Evolutionary conservation across 306 rosid genomes (phyloP).

Genomic region (Glycine tomentella): DNA sequence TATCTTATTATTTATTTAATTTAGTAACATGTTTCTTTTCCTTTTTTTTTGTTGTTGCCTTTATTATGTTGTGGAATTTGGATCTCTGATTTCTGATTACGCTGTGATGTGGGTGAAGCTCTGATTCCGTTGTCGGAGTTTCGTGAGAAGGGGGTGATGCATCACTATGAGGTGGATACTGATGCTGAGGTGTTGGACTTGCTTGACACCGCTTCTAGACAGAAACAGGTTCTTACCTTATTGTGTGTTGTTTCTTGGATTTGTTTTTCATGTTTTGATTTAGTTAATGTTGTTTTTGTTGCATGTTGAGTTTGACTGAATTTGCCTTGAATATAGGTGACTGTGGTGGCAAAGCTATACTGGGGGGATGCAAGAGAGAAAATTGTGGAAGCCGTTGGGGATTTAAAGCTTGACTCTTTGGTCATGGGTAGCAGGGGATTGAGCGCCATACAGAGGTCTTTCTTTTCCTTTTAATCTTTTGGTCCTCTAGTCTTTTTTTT

Average conservation of each 20-base stretch:
- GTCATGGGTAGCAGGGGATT: slow-evolving; percentile 68
- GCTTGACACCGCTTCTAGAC: slow-evolving; percentile 53
- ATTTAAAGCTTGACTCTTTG: slow-evolving; percentile 50
- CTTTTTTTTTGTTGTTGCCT: too few species aligned
- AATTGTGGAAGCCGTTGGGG: slow-evolving; percentile 48
- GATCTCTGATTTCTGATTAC: slow-evolving; percentile 18
- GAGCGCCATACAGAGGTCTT: slow-evolving; percentile 60
- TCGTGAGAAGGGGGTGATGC: slow-evolving; percentile 55
- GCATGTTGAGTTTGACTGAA: too few species aligned
- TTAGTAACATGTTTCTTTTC: slow-evolving; percentile 8
- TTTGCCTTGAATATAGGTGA: slow-evolving; percentile 15
- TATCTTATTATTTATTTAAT: slow-evolving; percentile 8
- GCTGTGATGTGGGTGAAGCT: slow-evolving; percentile 44
- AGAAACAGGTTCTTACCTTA: slow-evolving; percentile 51
- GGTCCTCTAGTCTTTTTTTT: not conserved
- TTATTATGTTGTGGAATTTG: too few species aligned
- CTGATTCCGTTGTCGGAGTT: slow-evolving; percentile 60
- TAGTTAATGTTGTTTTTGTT: too few species aligned
- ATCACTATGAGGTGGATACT: slow-evolving; percentile 45
- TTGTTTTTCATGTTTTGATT: not conserved
- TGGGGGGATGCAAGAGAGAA: slow-evolving; percentile 64
- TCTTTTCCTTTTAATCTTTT: not conserved
- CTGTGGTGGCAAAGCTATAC: slow-evolving; percentile 55
- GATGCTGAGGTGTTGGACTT: slow-evolving; percentile 60
- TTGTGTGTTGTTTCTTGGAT: not conserved